Conservation (phyloP, 768 basidiomycete species). For the Cyclocybe cylindracea region DNA sequence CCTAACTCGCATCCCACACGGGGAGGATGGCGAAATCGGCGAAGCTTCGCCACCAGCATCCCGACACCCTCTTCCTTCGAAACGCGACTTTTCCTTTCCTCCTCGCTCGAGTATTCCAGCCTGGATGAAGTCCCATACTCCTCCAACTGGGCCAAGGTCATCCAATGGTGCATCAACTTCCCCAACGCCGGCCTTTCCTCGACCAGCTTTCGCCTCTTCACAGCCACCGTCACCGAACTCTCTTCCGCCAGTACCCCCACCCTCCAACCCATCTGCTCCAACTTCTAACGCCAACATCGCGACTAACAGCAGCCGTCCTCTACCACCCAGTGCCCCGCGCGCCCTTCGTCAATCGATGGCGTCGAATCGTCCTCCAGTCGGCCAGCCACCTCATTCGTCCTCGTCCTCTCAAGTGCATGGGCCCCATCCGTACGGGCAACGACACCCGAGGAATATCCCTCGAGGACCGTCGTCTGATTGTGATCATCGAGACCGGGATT, state of each 20-base stretch:
- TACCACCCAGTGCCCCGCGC: conserved; percentile 25
- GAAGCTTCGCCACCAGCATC: conserved; percentile 13
- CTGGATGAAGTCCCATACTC: conserved; percentile 24
- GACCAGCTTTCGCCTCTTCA: conserved; percentile 9
- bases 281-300: not conserved
- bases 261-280: too few species aligned
- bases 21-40: conserved; percentile 56
- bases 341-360: conserved; percentile 13
- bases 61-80: not conserved
- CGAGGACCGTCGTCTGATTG: conserved; percentile 54
- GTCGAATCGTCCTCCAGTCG: not conserved
- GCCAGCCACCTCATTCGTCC: too few species aligned
- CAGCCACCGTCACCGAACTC: not conserved
- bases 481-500: conserved; percentile 31
- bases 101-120: conserved; percentile 46
- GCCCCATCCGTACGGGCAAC: too few species aligned
- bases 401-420: too few species aligned
- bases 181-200: conserved; percentile 16
- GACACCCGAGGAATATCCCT: conserved; percentile 37
- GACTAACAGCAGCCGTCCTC: conserved; percentile 7
- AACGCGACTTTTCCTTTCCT: conserved; percentile 28
- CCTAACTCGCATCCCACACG: not conserved
- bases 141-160: conserved; percentile 32
- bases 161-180: conserved; percentile 13
- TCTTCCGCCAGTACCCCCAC: too few species aligned